Evolutionary conservation across 192 early-diverging fungal species (phyloP), one percentile per base, ranked within the genome.

Genomic region (Coemansia asiatica): DNA sequence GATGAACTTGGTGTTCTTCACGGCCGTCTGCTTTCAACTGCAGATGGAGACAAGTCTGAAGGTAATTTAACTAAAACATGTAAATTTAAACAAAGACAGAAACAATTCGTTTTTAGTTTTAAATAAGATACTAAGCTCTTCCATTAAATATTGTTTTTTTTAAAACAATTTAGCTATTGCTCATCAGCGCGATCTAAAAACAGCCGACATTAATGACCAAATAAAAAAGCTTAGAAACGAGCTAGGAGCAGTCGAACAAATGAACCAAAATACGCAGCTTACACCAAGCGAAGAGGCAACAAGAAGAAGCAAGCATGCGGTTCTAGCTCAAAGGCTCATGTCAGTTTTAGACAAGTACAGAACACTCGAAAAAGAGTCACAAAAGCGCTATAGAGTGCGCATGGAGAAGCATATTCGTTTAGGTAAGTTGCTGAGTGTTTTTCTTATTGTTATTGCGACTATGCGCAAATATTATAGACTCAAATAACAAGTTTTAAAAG

Each of bases 321-420:
- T 75, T 18, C 38, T 81, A n/a, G 69, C 64, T 4, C 69, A 73
- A n/a, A 67, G 60, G 28, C 66, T 81, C 33, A 81, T 81, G 78
- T 58, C 47, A 0, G 69, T 81, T 0, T 33, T 81, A 7, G 78
- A 81, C 54, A 81, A 81, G 35, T 81, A 81, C 53, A 69, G 78
- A 15, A 59, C 56, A 13, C 66, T 72, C 23, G 78, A 75, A 33
- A 73, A 73, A 50, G 78, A 81, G 54, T 81, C 72, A 1, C 78
- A 81, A 60, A 75, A 69, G 49, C 66, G 67, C 21, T 81, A 81
- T 19, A 62, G 73, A 44, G 56, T 55, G 47, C 72, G 78, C 6
- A 81, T 81, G 69, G 78, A 81, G 49, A 75, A 51, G 53, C 78
- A 81, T 35, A 81, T 81, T n/a, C 72, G 78, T 16, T 60, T 81